Percentiles rank a stretch among this genome's conserved stretches.
These are phyloP conservation scores for Dioscorea zingiberensis DNA, from an alignment of 106 monocot species.

Conservation along the genomic window DNA sequence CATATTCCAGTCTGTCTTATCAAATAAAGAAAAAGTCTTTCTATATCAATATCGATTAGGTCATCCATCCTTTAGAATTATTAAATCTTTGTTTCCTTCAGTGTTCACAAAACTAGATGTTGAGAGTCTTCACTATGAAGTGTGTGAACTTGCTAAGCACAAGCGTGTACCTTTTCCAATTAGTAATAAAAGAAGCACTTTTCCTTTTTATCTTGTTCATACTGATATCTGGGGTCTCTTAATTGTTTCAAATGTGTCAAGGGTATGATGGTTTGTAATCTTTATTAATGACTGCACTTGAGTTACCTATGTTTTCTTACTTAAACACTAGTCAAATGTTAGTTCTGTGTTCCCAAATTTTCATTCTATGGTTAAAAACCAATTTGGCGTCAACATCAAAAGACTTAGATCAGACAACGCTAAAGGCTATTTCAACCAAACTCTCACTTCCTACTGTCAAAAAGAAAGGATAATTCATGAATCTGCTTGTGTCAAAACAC, in stretches of 20 bases:
- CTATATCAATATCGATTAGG: background rate
- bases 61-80: background rate
- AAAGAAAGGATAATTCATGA: constrained; percentile 10
- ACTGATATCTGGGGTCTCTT: too few relatives aligned
- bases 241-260: too few relatives aligned
- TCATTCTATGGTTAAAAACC: constrained; percentile 3
- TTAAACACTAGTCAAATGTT: too few relatives aligned
- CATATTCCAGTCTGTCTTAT: background rate
- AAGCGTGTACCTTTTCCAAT: background rate
- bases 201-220: too few relatives aligned
- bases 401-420: constrained; percentile 5
- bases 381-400: background rate
- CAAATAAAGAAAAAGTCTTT: background rate
- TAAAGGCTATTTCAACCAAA: background rate
- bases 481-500: constrained; percentile 4
- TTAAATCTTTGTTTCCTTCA: background rate
- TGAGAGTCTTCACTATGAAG: background rate
- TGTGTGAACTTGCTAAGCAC: background rate
- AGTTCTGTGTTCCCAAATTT: background rate
- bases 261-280: too few relatives aligned
- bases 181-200: too few relatives aligned
- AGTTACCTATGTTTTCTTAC: too few relatives aligned
- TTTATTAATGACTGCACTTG: too few relatives aligned
- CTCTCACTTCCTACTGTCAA: background rate
- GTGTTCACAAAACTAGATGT: too few relatives aligned